Evolutionary conservation across 495 filamentous ascomycete genomes (phyloP).

Genomic region (Xylaria scruposa): DNA sequence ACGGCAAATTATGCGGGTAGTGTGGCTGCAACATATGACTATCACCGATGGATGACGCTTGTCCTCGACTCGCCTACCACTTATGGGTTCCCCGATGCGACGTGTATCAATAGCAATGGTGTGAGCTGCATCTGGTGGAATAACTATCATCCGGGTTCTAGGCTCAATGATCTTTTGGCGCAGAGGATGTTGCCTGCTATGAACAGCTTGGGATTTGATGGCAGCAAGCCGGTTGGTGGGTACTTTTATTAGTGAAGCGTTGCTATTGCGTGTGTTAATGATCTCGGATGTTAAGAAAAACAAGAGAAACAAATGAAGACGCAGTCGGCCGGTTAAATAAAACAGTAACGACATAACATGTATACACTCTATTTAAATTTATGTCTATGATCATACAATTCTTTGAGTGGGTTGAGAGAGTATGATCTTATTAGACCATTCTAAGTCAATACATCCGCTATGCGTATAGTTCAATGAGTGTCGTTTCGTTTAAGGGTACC

Average conservation of each 20-base stretch:
- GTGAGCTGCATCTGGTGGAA: conserved; percentile 3
- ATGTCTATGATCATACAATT: background rate
- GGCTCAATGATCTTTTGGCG: background rate
- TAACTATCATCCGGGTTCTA: background rate
- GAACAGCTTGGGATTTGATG: background rate
- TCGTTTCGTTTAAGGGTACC: background rate
- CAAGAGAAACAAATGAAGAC: background rate
- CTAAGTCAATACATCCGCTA: background rate
- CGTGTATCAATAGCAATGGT: conserved; percentile 5
- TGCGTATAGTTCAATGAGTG: background rate
- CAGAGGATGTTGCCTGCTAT: conserved; percentile 2
- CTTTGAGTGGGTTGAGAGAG: background rate
- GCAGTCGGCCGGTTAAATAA: background rate
- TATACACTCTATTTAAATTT: background rate
- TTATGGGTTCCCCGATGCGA: background rate
- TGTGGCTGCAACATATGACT: conserved; percentile 3
- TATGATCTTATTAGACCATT: background rate
- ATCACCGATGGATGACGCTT: background rate
- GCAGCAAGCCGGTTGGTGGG: background rate
- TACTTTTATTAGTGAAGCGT: background rate
- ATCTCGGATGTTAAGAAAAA: background rate
- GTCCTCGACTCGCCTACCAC: background rate
- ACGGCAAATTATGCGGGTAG: background rate
- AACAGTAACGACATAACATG: background rate
- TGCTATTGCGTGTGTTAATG: background rate